Evolutionary conservation across 805 yeast species (phyloP), one percentile per base, ranked within the genome.

Genomic region (Saturnispora besseyi): DNA sequence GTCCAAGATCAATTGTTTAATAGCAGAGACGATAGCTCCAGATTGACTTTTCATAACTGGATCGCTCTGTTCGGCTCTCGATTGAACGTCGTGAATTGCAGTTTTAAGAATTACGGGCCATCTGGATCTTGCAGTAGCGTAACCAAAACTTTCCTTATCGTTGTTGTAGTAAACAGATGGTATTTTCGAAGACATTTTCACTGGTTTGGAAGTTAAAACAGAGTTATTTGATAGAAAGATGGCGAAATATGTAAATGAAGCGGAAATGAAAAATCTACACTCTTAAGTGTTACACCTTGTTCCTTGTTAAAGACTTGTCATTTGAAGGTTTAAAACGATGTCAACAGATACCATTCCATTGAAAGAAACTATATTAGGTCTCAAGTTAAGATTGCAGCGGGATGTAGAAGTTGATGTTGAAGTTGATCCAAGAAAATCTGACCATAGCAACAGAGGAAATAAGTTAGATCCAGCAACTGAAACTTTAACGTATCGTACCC

Each of bases 31-130:
- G 37, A 86, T 76, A 18, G 44, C 46, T 2, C 58, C 62, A 29
- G 84, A 87, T 56, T 84, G 84, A 3, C 54, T 51, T 22, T 59
- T 56, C 18, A 63, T 61, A 21, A 63, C 62, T 3, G 58, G 54
- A 7, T 37, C 37, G 38, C 53, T 34, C 4, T 45, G 18, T 28
- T 22, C 5, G 40, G 36, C 21, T 8, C 41, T 59, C 4, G 30
- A 37, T 30, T 58, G 38, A 40, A 83, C 68, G 61, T 90, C 97
- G 28, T 73, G 76, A 42, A 87, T 70, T 18, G 82, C 79, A 21
- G 82, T 85, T 29, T 76, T 72, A 44, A 90, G 61, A 56, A 93
- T 87, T 49, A 79, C 79, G 29, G 96, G 91, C 97, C 98, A 93
- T 65, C 99, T 81, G 34, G 73, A 71, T 54, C 78, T 74, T 9